Evolutionary conservation across 805 yeast species (phyloP).

Genomic region (Maudiozyma serrabonitensis): DNA sequence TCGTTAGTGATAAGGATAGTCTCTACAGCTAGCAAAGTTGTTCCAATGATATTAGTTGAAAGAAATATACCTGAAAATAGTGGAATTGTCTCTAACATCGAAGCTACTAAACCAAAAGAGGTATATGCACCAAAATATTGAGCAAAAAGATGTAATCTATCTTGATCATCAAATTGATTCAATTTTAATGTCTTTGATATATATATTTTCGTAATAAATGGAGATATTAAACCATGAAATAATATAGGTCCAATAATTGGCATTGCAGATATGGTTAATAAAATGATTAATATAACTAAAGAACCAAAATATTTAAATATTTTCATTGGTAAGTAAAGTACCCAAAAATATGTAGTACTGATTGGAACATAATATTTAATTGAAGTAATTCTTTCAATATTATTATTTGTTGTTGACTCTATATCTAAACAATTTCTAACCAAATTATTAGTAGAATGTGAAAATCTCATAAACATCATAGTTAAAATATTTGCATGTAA

Average conservation of each 20-base stretch:
- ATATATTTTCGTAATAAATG: conserved; percentile 22
- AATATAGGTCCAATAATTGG: conserved; percentile 26
- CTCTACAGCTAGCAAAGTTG: conserved; percentile 19
- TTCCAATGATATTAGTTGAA: conserved; percentile 18
- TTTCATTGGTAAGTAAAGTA: conserved; percentile 22
- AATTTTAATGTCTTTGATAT: conserved; percentile 18
- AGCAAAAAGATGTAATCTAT: conserved; percentile 17
- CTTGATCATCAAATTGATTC: conserved; percentile 11
- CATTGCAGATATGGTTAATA: conserved; percentile 18
- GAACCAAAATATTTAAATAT: conserved; percentile 13
- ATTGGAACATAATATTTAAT: conserved; percentile 22
- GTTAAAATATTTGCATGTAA: conserved; percentile 25
- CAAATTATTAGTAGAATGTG: conserved; percentile 16
- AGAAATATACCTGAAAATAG: conserved; percentile 20
- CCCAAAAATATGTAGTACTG: conserved; percentile 21
- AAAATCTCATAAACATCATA: conserved; percentile 25
- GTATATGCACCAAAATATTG: conserved; percentile 22
- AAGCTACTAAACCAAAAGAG: conserved; percentile 25
- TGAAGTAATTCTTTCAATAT: conserved; percentile 4
- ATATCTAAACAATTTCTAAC: conserved; percentile 8
- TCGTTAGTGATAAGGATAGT: background rate
- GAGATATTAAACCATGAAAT: conserved; percentile 20
- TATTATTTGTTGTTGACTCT: conserved; percentile 1
- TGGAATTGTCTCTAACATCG: conserved; percentile 22
- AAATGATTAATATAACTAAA: conserved; percentile 1